Evolutionary conservation across 768 basidiomycete genomes (phyloP).

Genomic region (Amanita pseudoporphyria): DNA sequence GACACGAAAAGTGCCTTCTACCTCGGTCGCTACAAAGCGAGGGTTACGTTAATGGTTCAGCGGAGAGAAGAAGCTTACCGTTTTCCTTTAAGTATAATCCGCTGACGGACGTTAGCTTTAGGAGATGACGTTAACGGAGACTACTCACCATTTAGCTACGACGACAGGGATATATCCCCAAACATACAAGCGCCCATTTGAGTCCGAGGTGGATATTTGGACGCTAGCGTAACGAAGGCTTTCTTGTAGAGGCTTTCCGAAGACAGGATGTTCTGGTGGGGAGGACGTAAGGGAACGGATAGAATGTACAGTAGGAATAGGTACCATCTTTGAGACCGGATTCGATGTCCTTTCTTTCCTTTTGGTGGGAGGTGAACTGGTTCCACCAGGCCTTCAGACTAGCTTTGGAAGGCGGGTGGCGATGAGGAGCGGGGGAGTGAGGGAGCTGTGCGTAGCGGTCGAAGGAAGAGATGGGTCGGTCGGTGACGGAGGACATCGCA

Average conservation of each 20-base stretch:
- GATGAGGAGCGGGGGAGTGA: background rate
- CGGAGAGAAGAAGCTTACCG: slow-evolving; percentile 34
- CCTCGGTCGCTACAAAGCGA: slow-evolving; percentile 60
- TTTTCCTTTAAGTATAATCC: slow-evolving; percentile 93
- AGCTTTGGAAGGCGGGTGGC: slow-evolving; percentile 36
- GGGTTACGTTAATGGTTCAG: slow-evolving; percentile 2
- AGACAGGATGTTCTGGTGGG: slow-evolving; percentile 48
- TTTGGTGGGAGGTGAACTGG: slow-evolving; percentile 59
- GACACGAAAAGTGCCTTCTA: slow-evolving; percentile 90
- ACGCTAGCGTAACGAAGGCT: slow-evolving; percentile 83
- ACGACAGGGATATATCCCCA: slow-evolving; percentile 97
- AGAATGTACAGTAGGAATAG: background rate
- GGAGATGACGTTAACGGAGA: slow-evolving; percentile 1
- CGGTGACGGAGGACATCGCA: slow-evolving; percentile 1
- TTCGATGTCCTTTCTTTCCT: slow-evolving; percentile 46
- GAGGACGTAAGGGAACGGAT: slow-evolving; percentile 19
- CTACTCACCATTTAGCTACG: slow-evolving; percentile 86
- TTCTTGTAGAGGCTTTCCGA: slow-evolving; percentile 78
- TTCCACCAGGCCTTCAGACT: slow-evolving; percentile 79
- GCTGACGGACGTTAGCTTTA: slow-evolving; percentile 27
- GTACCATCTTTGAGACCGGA: slow-evolving; percentile 29
- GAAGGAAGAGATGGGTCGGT: background rate
- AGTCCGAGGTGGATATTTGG: slow-evolving; percentile 85
- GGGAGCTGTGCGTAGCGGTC: background rate
- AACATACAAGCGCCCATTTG: slow-evolving; percentile 74